Evolutionary conservation across 139 green algal genomes (phyloP).

Genomic region (Spirogloea muscicola): DNA sequence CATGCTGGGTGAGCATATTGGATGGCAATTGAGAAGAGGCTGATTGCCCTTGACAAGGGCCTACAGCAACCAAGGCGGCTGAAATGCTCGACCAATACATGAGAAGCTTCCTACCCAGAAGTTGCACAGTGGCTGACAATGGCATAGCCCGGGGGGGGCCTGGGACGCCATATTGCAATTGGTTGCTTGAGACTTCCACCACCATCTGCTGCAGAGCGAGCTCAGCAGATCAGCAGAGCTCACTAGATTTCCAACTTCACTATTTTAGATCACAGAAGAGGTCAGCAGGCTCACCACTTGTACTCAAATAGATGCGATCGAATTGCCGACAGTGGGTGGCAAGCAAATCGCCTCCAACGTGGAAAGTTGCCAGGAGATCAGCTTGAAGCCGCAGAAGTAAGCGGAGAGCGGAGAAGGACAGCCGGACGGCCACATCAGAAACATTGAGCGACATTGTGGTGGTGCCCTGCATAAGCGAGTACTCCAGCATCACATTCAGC

Average conservation of each 20-base stretch:
- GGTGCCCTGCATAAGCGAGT: not conserved
- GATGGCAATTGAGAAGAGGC: no score
- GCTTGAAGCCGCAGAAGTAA: constrained; percentile 57
- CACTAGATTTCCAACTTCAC: no score
- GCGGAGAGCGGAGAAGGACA: constrained; percentile 68
- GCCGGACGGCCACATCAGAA: constrained; percentile 53
- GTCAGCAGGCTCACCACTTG: not conserved
- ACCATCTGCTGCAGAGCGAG: no score
- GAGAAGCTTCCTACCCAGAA: constrained; percentile 11
- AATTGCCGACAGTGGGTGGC: constrained; percentile 59
- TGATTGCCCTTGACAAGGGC: no score
- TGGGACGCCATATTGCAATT: constrained; percentile 71
- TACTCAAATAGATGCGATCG: constrained; percentile 59
- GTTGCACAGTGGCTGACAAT: constrained; percentile 70
- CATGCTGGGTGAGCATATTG: no score
- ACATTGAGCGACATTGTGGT: constrained; percentile 56
- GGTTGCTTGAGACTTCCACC: no score
- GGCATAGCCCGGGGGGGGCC: constrained; percentile 68
- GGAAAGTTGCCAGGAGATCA: constrained; percentile 53
- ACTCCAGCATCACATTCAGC: constrained; percentile 14
- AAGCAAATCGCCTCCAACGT: constrained; percentile 46
- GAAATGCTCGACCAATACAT: no score
- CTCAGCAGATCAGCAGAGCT: no score
- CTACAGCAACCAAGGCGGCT: no score
- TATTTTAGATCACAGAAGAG: not conserved